Percentiles rank a stretch among this genome's conserved stretches.
Evolutionary conservation across 75 land plant species (phyloP).

Genomic region (Adiantum capillusveneris): DNA sequence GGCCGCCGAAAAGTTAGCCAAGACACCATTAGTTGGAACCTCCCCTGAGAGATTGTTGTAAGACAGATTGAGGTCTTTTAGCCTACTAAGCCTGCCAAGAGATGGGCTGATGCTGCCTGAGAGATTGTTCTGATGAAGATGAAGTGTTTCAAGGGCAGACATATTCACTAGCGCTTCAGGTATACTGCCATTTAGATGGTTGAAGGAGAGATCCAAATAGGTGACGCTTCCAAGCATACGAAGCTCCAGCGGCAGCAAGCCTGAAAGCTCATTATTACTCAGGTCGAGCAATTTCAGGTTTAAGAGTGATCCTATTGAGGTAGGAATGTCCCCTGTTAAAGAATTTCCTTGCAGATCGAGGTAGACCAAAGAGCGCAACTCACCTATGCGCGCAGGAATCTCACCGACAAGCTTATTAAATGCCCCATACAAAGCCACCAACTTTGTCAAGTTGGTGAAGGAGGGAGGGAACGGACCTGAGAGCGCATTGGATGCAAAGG

Average conservation of each 20-base stretch:
- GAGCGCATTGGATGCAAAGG: background rate
- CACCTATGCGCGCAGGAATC: conserved; percentile 4
- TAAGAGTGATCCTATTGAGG: conserved; percentile 28
- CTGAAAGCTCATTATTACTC: conserved; percentile 29
- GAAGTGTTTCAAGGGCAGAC: background rate
- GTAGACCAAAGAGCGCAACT: background rate
- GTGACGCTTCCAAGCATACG: conserved; percentile 29
- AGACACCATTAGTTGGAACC: conserved; percentile 4
- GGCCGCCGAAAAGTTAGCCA: background rate
- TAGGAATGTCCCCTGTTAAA: conserved; percentile 34
- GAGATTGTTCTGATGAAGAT: conserved; percentile 2
- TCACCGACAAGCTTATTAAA: conserved; percentile 2
- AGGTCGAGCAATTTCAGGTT: conserved; percentile 9
- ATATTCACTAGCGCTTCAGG: background rate
- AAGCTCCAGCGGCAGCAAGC: conserved; percentile 26
- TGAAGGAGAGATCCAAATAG: conserved; percentile 29
- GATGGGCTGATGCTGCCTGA: background rate
- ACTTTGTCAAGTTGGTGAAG: background rate
- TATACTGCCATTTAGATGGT: conserved; percentile 16
- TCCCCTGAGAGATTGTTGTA: conserved; percentile 5
- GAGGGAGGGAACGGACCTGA: background rate
- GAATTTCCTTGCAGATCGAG: conserved; percentile 25
- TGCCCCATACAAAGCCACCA: conserved; percentile 2
- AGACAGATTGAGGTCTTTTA: conserved; percentile 3
- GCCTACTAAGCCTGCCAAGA: background rate